phyloP scores from a whole-genome alignment of 768 basidiomycete species.

The Trametes sanguinea region DNA sequence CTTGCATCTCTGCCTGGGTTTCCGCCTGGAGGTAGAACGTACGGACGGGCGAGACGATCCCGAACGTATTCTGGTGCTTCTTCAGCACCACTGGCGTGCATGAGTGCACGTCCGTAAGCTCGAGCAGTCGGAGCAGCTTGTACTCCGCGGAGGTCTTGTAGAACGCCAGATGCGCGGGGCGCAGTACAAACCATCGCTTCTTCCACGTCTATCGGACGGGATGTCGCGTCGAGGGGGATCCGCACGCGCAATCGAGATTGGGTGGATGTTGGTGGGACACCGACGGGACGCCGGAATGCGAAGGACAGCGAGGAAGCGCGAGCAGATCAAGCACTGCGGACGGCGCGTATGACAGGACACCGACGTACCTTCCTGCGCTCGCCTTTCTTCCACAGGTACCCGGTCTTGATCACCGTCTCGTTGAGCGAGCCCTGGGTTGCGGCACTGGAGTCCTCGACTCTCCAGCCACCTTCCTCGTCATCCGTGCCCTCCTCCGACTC shows the following conservation, averaged over 20 bases:
- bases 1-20: slow-evolving; percentile 66
- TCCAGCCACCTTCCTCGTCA: slow-evolving; percentile 68
- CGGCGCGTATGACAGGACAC: not conserved
- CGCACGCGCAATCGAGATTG: slow-evolving; percentile 10
- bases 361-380: slow-evolving; percentile 86
- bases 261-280: not conserved
- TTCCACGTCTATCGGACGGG: slow-evolving; percentile 81
- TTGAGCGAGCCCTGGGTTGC: slow-evolving; percentile 53
- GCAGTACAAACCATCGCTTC: slow-evolving; percentile 96
- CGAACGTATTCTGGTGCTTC: slow-evolving; percentile 86
- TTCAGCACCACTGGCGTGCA: slow-evolving; percentile 88
- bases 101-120: slow-evolving; percentile 85
- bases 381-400: slow-evolving; percentile 97
- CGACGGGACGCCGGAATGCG: slow-evolving; percentile 10
- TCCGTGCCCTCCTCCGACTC: slow-evolving; percentile 78
- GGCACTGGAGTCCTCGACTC: slow-evolving; percentile 47
- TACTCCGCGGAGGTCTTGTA: slow-evolving; percentile 98
- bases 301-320: slow-evolving; percentile 9
- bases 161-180: slow-evolving; percentile 90
- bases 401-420: slow-evolving; percentile 81
- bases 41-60: slow-evolving; percentile 84
- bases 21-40: slow-evolving; percentile 92
- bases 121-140: slow-evolving; percentile 84
- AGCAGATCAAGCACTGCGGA: slow-evolving; percentile 2
- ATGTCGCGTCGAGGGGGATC: slow-evolving; percentile 2